These are phyloP conservation scores for Backusella tuberculispora DNA, from an alignment of 192 early-diverging fungal genomes.

Conservation along the genomic window DNA sequence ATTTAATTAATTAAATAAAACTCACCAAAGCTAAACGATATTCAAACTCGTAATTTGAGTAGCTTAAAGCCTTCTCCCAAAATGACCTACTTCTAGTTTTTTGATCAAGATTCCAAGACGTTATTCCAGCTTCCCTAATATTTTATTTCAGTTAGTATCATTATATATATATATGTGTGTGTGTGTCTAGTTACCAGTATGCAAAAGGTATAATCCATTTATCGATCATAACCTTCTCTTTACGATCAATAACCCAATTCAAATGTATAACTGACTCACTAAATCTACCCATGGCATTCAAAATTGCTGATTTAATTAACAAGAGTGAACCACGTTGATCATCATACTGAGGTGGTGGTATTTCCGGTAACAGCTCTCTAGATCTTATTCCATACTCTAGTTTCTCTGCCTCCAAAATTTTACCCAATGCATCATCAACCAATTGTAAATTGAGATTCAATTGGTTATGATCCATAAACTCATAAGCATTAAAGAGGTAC, in stretches of 20 bases:
- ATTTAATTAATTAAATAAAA: neutral
- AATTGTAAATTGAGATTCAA: slow-evolving; percentile 26
- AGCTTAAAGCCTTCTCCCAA: slow-evolving; percentile 52
- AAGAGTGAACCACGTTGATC: slow-evolving; percentile 49
- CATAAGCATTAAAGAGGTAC: slow-evolving; percentile 54
- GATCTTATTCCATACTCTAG: slow-evolving; percentile 39
- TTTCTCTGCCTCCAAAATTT: slow-evolving; percentile 37
- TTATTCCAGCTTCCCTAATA: slow-evolving; percentile 50
- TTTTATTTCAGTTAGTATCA: neutral
- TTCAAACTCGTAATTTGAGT: slow-evolving; percentile 58
- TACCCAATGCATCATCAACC: slow-evolving; percentile 27
- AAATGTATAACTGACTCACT: slow-evolving; percentile 46
- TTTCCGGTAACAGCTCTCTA: slow-evolving; percentile 35
- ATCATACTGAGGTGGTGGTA: slow-evolving; percentile 39
- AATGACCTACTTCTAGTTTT: slow-evolving; percentile 32
- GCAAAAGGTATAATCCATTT: slow-evolving; percentile 58
- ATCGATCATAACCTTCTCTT: slow-evolving; percentile 46
- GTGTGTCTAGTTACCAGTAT: slow-evolving; percentile 45
- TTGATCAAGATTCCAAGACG: slow-evolving; percentile 46
- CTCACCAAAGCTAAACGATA: slow-evolving; percentile 41
- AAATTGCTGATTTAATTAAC: slow-evolving; percentile 53
- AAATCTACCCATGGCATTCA: slow-evolving; percentile 48
- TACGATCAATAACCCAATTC: slow-evolving; percentile 55
- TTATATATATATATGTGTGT: neutral
- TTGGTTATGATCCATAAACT: slow-evolving; percentile 45